Percentiles rank a stretch among this genome's conserved stretches.
Conservation (phyloP, 495 filamentous ascomycete genomes). For the Sordaria brevicollis region DNA sequence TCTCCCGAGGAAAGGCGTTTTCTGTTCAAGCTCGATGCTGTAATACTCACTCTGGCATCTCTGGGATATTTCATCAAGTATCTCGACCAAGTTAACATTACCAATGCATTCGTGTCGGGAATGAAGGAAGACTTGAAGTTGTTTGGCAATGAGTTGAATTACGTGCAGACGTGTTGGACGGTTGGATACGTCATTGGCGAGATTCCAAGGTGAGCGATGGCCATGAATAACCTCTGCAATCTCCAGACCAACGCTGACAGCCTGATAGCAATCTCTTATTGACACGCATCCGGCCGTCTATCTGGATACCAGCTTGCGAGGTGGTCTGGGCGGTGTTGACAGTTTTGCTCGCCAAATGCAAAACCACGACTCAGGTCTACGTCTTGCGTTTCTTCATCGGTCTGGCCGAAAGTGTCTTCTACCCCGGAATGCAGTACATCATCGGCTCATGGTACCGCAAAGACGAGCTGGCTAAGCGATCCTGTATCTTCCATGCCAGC, state of each 20-base stretch:
- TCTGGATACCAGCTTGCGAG: constrained; percentile 50
- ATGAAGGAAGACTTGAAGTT: constrained; percentile 51
- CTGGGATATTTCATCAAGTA: constrained; percentile 36
- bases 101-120: constrained; percentile 40
- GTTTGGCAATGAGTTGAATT: constrained; percentile 43
- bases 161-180: constrained; percentile 47
- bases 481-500: constrained; percentile 52
- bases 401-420: constrained; percentile 35
- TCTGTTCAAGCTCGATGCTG: constrained; percentile 49
- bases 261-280: constrained; percentile 25
- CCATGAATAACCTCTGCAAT: neutral
- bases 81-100: constrained; percentile 29
- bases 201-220: constrained; percentile 41
- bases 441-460: constrained; percentile 46
- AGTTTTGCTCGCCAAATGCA: constrained; percentile 36
- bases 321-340: constrained; percentile 45
- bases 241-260: neutral
- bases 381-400: constrained; percentile 50
- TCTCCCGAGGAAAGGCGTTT: constrained; percentile 49
- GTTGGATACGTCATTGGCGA: constrained; percentile 55
- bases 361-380: constrained; percentile 40
- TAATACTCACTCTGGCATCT: constrained; percentile 34
- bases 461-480: constrained; percentile 47
- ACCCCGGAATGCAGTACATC: constrained; percentile 39
- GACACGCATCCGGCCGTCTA: constrained; percentile 41